Evolutionary conservation across 805 yeast genomes (phyloP).

Genomic region (Ogataea naganishii): DNA sequence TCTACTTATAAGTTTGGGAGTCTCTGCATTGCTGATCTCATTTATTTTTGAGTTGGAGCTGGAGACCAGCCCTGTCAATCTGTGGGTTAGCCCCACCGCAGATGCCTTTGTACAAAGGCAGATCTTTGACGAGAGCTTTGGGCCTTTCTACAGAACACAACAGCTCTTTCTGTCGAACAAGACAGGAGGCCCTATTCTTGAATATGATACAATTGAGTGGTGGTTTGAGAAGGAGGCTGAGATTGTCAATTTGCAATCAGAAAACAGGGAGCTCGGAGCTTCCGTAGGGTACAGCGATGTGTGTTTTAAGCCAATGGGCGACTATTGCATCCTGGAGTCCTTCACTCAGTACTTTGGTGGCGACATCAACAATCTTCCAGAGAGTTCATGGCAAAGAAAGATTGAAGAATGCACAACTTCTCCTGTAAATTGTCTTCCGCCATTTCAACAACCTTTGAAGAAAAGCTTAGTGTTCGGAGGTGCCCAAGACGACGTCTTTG

Average conservation of each 20-base stretch:
- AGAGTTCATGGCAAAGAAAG: conserved; percentile 45
- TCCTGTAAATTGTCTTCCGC: conserved; percentile 86
- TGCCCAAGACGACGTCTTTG: conserved; percentile 35
- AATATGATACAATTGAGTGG: conserved; percentile 71
- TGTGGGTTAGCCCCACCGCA: conserved; percentile 85
- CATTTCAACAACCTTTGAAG: conserved; percentile 84
- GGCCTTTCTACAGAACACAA: conserved; percentile 86
- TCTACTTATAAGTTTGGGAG: conserved; percentile 30
- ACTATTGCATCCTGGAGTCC: conserved; percentile 76
- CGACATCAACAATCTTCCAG: conserved; percentile 37
- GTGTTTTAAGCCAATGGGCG: conserved; percentile 80
- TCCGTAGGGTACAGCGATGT: conserved; percentile 52
- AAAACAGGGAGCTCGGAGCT: conserved; percentile 7
- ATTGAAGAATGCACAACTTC: conserved; percentile 57
- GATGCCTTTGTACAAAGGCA: conserved; percentile 59
- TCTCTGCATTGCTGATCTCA: conserved; percentile 38
- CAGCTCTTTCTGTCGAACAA: conserved; percentile 70
- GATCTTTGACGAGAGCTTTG: conserved; percentile 72
- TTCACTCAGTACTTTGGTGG: conserved; percentile 84
- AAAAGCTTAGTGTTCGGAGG: conserved; percentile 66
- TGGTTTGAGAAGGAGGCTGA: conserved; percentile 76
- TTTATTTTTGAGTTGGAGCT: conserved; percentile 46
- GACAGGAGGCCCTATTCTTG: conserved; percentile 55
- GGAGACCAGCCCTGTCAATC: conserved; percentile 71
- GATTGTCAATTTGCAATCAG: conserved; percentile 27